Percentiles rank a stretch among this genome's conserved stretches.
phyloP scores from a whole-genome alignment of 768 basidiomycete genomes.

The Boletus insuetus region DNA sequence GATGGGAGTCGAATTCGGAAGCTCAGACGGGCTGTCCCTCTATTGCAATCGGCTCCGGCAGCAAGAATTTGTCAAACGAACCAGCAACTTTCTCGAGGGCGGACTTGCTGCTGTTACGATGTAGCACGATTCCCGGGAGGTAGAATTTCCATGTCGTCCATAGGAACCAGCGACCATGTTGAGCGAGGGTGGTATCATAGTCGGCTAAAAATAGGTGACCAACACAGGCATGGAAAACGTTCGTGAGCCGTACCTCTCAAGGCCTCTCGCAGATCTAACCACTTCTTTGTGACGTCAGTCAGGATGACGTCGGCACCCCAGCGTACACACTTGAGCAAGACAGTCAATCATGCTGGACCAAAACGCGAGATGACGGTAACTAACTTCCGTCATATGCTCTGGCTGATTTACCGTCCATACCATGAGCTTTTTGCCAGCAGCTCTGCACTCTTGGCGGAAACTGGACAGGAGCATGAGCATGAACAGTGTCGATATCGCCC shows the following conservation, averaged over 20 bases:
- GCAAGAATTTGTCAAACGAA: conserved; percentile 43
- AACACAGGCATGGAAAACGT: not conserved
- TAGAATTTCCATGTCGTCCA: conserved; percentile 70
- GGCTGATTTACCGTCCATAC: conserved; percentile 97
- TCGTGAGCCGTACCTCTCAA: conserved; percentile 46
- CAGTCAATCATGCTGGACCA: not conserved
- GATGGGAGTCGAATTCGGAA: not conserved
- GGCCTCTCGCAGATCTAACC: conserved; percentile 60
- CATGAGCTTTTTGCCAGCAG: conserved; percentile 78
- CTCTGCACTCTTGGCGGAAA: conserved; percentile 79
- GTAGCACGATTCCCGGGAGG: conserved; percentile 42
- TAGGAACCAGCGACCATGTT: conserved; percentile 66
- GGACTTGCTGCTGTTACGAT: conserved; percentile 26
- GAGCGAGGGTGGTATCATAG: conserved; percentile 61
- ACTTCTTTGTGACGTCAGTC: conserved; percentile 69
- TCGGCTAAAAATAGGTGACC: conserved; percentile 42
- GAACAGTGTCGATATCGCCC: not conserved
- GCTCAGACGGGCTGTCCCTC: conserved; percentile 16
- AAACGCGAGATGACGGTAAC: conserved; percentile 18
- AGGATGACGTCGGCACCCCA: conserved; percentile 80
- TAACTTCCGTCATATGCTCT: conserved; percentile 86
- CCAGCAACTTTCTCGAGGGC: conserved; percentile 52
- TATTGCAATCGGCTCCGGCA: conserved; percentile 25
- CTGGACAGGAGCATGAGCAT: conserved; percentile 34
- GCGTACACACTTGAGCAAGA: conserved; percentile 54